Evolutionary conservation across 768 basidiomycete species (phyloP), one percentile per base, ranked within the genome.

Genomic region (Leccinum subtestaceum): DNA sequence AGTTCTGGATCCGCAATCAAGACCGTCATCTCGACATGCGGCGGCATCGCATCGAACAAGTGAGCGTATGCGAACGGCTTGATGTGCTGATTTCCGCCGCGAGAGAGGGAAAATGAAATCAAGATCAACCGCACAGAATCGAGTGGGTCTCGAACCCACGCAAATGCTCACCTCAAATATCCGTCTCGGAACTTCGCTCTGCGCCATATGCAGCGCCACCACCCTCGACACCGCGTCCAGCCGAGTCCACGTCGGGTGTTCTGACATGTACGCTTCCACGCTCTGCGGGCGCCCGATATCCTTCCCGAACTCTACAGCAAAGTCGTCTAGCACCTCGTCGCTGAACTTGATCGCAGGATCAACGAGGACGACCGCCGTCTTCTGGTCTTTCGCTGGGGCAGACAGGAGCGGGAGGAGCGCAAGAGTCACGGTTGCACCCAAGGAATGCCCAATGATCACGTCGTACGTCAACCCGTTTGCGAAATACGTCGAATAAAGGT

Each of bases 371-470:
- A 57, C 55, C 7, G 52, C 34, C 6, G 56, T 58, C 36, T 53
- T 59, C 31, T 40, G 32, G 29, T n/a, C 31, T 40, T 13, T 25
- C 6, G 17, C 40, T n/a, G 43, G 55, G 21, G 47, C 6, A 4
- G 60, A 48, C 32, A 65, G 49, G 10, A 65, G 38, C 5, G 58
- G 51, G 17, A 67, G 47, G 12, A 65, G 63, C 4, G 56, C 53
- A 10, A 67, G 46, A 1, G 38, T 15, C 21, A 65, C 52, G 4
- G 49, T 54, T 11, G 50, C 66, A 5, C 66, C 63, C 1, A 67
- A 27, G 2, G 60, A 67, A 50, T 62, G 63, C 8, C 60, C 65
- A 21, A 66, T 46, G 57, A 67, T 64, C 43, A 62, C 55, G 48
- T 65, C 60, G 31, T 61, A 67, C 8, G 47, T 32, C 32, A 43